phyloP scores from a whole-genome alignment of 1,139 yeast species.

The Pichia sp. region DNA sequence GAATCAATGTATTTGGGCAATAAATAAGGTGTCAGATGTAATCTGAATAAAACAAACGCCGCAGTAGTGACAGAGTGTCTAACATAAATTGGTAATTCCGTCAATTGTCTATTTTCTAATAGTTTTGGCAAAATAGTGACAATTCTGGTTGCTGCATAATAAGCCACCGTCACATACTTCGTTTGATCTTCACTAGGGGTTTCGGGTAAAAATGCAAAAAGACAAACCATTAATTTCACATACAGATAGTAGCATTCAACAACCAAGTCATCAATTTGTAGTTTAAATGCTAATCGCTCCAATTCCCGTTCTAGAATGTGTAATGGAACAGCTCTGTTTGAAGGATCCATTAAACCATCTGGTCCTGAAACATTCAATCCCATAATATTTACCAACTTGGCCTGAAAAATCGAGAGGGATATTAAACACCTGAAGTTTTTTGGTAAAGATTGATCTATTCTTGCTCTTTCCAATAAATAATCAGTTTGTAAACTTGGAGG shows the following conservation, averaged over 20 bases:
- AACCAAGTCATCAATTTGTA: conserved; percentile 54
- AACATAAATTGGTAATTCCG: conserved; percentile 80
- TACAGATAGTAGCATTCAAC: conserved; percentile 79
- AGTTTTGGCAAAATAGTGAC: conserved; percentile 71
- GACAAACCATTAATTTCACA: conserved; percentile 73
- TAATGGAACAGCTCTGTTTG: conserved; percentile 72
- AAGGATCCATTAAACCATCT: conserved; percentile 83
- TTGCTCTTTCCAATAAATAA: conserved; percentile 70
- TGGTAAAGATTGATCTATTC: conserved; percentile 61
- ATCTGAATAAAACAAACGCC: conserved; percentile 68
- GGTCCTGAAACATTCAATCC: conserved; percentile 85
- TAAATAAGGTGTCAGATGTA: conserved; percentile 72
- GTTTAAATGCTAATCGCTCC: conserved; percentile 57
- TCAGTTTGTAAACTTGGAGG: conserved; percentile 88
- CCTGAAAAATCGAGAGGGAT: conserved; percentile 72
- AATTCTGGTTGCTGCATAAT: conserved; percentile 71
- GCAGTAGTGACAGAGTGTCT: conserved; percentile 81
- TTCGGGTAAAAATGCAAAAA: conserved; percentile 87
- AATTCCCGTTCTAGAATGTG: conserved; percentile 72
- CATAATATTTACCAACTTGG: conserved; percentile 77
- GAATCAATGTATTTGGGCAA: conserved; percentile 76
- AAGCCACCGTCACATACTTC: conserved; percentile 74
- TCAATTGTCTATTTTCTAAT: conserved; percentile 58
- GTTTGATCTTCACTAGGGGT: conserved; percentile 87
- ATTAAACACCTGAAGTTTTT: conserved; percentile 65